These are phyloP conservation scores for Epichloe sibirici DNA, from an alignment of 2,329 filamentous ascomycete genomes.

Conservation along the genomic window DNA sequence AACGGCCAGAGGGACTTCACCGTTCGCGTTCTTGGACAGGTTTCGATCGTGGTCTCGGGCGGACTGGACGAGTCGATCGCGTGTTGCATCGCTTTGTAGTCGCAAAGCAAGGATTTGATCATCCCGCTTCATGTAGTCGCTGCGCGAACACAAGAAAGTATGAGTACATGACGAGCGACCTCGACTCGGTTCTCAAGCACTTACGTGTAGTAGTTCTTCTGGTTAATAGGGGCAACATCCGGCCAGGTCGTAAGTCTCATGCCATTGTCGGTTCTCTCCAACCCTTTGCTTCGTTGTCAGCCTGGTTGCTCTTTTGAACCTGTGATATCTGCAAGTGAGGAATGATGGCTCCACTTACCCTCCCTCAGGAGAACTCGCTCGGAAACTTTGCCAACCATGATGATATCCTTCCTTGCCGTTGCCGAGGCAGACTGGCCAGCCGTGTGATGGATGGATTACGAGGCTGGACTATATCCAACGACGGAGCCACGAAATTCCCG, in stretches of 20 bases:
- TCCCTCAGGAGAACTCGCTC: constrained; percentile 51
- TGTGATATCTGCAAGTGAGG: constrained; percentile 12
- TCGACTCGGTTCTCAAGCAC: constrained; percentile 13
- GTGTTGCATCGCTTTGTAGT: constrained; percentile 74
- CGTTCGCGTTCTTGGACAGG: constrained; percentile 61
- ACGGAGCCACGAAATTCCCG: no score
- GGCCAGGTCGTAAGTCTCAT: constrained; percentile 95
- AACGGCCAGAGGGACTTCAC: constrained; percentile 49
- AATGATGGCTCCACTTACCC: constrained; percentile 28
- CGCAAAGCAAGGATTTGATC: constrained; percentile 87
- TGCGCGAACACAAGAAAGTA: constrained; percentile 24
- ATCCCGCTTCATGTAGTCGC: constrained; percentile 96
- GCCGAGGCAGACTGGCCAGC: not conserved
- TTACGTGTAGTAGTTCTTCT: constrained; percentile 99
- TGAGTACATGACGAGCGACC: not conserved
- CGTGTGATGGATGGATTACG: not conserved
- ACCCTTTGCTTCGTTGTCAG: constrained; percentile 41
- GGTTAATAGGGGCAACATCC: constrained; percentile 85
- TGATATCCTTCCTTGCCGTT: constrained; percentile 8
- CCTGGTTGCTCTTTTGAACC: not conserved
- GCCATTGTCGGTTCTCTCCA: constrained; percentile 95
- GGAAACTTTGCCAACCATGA: constrained; percentile 53
- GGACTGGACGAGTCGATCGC: constrained; percentile 71
- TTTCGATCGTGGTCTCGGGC: constrained; percentile 82
- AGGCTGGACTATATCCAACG: no score